Evolutionary conservation across 192 early-diverging fungal species (phyloP), one percentile per base, ranked within the genome.

Genomic region (Coemansia sp.): DNA sequence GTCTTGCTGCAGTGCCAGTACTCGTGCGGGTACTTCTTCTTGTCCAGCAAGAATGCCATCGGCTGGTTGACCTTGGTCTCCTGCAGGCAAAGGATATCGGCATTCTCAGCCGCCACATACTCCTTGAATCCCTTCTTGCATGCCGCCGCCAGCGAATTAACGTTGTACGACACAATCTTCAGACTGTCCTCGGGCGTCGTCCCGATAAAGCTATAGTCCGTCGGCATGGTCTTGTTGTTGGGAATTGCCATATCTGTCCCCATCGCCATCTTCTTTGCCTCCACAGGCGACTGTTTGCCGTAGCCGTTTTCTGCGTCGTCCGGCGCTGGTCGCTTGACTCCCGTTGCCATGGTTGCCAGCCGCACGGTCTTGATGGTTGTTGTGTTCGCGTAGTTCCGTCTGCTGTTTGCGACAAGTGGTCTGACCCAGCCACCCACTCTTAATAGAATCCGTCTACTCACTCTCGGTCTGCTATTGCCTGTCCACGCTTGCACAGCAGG

Each of bases 31-130:
- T 90, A 94, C 48, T 72, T 73, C 65, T 85, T 84, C 58, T 85
- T 78, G 67, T 86, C 84, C 19, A 92, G 71, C 17, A 86, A 64
- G 42, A 88, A 85, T 16, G 85, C 64, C 57, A 85, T 79, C 11
- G 90, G 83, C 68, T 88, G 80, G 70, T 92, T 91, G 13, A 91
- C 81, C 76, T 95, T 96, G 51, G 91, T 94, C 70, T 95, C 95
- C 72, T 95, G 93, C 44, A 96, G 42, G 66, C 89, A 92, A 1
- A 95, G 60, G 25, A 96, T 85, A 65, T 95, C 94, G 0, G 95
- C 87, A 57, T 93, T 79, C 74, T 94, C 91, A 1, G 89, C 89
- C n/a, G 71, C 79, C 38, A 92, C 72, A 61, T 93, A 94, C 17
- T 74, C 80, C 48, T 86, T 88, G 64, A 89, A 92, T 0, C 90